phyloP scores from a whole-genome alignment of 352 stramenopile species.

The Phytophthora fragariae region DNA sequence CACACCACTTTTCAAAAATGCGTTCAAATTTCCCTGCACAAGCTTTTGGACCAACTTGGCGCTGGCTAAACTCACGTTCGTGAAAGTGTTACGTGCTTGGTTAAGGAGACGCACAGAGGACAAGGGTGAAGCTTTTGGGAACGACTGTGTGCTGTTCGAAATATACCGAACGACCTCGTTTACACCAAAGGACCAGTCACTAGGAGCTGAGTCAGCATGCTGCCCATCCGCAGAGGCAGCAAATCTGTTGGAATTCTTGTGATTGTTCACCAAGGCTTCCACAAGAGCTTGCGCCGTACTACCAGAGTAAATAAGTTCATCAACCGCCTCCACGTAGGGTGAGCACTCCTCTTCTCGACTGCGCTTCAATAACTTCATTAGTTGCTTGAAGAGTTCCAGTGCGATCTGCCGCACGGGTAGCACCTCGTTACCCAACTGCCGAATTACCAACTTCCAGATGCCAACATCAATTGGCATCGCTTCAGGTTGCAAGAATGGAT shows the following conservation, averaged over 20 bases:
- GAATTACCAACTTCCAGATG: conserved; percentile 65
- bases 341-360: conserved; percentile 3
- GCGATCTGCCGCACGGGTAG: conserved; percentile 70
- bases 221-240: conserved; percentile 74
- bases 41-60: conserved; percentile 64
- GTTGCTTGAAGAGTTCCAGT: conserved; percentile 55
- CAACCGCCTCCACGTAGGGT: conserved; percentile 18
- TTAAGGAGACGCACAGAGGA: conserved; percentile 68
- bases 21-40: conserved; percentile 46
- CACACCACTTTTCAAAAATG: conserved; percentile 40
- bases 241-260: conserved; percentile 70
- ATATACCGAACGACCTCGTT: conserved; percentile 67
- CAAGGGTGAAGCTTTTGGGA: conserved; percentile 57
- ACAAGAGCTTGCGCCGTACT: conserved; percentile 53
- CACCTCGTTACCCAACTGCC: conserved; percentile 63
- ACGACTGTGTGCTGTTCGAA: conserved; percentile 49
- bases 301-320: conserved; percentile 54
- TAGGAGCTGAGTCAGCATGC: conserved; percentile 68
- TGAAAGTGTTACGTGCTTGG: conserved; percentile 50
- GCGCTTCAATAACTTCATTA: conserved; percentile 60
- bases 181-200: conserved; percentile 82
- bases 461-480: conserved; percentile 47
- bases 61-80: conserved; percentile 39
- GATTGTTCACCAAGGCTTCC: conserved; percentile 61
- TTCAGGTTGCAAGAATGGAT: conserved; percentile 64